Percentiles rank a stretch among this genome's conserved stretches.
phyloP scores from a whole-genome alignment of 768 basidiomycete genomes.

The Termitomyces sp. region DNA sequence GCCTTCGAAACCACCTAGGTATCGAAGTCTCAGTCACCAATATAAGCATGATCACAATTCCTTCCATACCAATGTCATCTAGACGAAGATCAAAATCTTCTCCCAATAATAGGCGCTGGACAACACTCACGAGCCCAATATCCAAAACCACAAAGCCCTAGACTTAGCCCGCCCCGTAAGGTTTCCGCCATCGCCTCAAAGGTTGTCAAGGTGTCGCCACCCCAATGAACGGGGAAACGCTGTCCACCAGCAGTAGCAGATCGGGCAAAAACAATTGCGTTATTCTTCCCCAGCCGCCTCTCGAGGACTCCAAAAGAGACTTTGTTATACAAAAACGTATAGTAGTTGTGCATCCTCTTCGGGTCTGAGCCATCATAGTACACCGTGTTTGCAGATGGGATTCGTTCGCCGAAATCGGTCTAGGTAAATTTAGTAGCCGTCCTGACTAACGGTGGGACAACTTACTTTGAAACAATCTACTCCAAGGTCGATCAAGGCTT shows the following conservation, averaged over 20 bases:
- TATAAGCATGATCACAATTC: not conserved
- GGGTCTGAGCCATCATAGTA: slow-evolving; percentile 26
- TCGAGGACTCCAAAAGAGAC: slow-evolving; percentile 40
- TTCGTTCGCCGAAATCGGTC: slow-evolving; percentile 34
- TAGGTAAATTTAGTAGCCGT: not conserved
- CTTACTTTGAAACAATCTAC: not conserved
- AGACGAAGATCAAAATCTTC: not conserved
- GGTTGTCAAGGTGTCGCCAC: slow-evolving; percentile 46
- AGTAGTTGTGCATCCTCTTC: slow-evolving; percentile 27
- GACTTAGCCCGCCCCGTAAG: slow-evolving; percentile 40
- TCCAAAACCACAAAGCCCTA: slow-evolving; percentile 43
- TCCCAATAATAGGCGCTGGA: not conserved
- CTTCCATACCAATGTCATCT: slow-evolving; percentile 44
- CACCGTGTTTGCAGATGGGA: slow-evolving; percentile 38
- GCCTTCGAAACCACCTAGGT: slow-evolving; percentile 29
- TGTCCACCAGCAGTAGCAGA: slow-evolving; percentile 47
- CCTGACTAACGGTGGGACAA: not conserved
- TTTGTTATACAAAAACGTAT: slow-evolving; percentile 35
- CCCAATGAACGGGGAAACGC: slow-evolving; percentile 40
- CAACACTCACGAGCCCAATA: slow-evolving; percentile 36
- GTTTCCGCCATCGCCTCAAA: slow-evolving; percentile 52
- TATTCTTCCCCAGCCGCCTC: slow-evolving; percentile 33
- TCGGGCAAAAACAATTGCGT: slow-evolving; percentile 46
- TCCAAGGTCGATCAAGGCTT: slow-evolving; percentile 21
- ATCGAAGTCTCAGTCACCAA: not conserved